Evolutionary conservation across 208 protist species (phyloP).

Genomic region (Sergeia podlipaevii): DNA sequence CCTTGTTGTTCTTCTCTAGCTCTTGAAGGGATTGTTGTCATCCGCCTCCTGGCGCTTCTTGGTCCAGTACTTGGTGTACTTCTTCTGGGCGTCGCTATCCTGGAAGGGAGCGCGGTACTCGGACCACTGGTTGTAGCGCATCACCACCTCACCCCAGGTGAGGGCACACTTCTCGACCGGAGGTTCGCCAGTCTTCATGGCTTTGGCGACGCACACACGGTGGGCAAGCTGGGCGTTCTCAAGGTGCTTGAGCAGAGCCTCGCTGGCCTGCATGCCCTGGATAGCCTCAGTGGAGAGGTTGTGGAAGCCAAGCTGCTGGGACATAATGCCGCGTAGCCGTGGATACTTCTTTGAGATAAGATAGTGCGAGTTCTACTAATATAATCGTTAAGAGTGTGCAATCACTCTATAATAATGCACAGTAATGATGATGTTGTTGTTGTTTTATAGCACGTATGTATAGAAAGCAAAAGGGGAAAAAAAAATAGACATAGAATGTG

Average conservation of each 20-base stretch:
- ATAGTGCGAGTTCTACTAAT: too few species aligned
- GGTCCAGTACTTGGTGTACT: slow-evolving; percentile 86
- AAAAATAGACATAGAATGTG: background rate
- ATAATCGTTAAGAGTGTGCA: too few species aligned
- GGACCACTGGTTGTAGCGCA: slow-evolving; percentile 85
- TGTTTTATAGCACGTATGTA: slow-evolving; percentile 1
- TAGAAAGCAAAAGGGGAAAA: background rate
- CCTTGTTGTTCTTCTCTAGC: slow-evolving; percentile 1
- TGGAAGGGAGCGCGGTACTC: slow-evolving; percentile 86
- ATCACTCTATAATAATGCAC: background rate
- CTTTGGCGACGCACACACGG: slow-evolving; percentile 84
- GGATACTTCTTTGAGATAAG: too few species aligned
- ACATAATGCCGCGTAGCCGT: too few species aligned
- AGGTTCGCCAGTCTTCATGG: slow-evolving; percentile 59
- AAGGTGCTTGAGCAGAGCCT: slow-evolving; percentile 84
- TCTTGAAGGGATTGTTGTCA: slow-evolving; percentile 43
- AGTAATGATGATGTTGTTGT: slow-evolving; percentile 8
- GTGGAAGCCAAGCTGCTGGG: slow-evolving; percentile 59
- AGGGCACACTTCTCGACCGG: slow-evolving; percentile 84
- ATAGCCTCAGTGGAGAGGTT: slow-evolving; percentile 81
- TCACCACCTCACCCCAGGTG: slow-evolving; percentile 87
- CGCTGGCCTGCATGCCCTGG: slow-evolving; percentile 59
- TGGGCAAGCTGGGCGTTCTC: slow-evolving; percentile 89
- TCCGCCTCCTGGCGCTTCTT: slow-evolving; percentile 73
- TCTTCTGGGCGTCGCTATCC: slow-evolving; percentile 55